Evolutionary conservation across 352 stramenopile species (phyloP).

Genomic region (Phytophthora constricta): DNA sequence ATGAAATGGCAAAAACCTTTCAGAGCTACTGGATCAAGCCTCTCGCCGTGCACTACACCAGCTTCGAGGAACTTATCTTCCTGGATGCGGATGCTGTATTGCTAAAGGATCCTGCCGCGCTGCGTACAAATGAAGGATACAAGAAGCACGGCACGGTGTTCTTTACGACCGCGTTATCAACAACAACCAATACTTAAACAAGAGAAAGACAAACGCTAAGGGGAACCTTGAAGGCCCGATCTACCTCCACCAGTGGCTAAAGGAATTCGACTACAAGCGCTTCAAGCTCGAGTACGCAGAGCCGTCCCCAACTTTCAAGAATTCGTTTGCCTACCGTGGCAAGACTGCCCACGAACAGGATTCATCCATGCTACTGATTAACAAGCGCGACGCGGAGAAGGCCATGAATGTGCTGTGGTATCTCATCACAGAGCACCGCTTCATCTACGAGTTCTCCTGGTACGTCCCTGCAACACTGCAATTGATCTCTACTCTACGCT

Average conservation of each 20-base stretch:
- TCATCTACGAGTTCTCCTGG: conserved; percentile 70
- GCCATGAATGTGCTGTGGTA: conserved; percentile 72
- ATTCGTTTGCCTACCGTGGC: conserved; percentile 49
- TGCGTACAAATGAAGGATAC: conserved; percentile 50
- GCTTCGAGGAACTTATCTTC: conserved; percentile 56
- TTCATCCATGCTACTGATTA: conserved; percentile 73
- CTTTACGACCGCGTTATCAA: conserved; percentile 53
- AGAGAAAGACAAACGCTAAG: conserved; percentile 24
- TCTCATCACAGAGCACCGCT: conserved; percentile 70
- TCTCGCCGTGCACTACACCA: conserved; percentile 51
- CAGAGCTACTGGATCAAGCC: conserved; percentile 60
- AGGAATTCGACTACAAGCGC: conserved; percentile 60
- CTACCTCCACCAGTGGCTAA: conserved; percentile 57
- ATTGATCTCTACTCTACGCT: background rate
- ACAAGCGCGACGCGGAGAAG: conserved; percentile 54
- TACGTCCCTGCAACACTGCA: background rate
- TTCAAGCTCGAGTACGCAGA: conserved; percentile 39
- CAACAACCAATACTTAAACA: conserved; percentile 62
- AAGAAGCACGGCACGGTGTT: conserved; percentile 50
- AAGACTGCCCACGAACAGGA: conserved; percentile 71
- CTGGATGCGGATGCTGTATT: conserved; percentile 57
- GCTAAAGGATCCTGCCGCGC: conserved; percentile 37
- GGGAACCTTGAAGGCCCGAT: conserved; percentile 27
- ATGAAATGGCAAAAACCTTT: conserved; percentile 39
- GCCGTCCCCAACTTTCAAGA: conserved; percentile 39